Base-by-base conservation (phyloP, 2,329 filamentous ascomycete genomes). In the Arthroderma sp. region DNA sequence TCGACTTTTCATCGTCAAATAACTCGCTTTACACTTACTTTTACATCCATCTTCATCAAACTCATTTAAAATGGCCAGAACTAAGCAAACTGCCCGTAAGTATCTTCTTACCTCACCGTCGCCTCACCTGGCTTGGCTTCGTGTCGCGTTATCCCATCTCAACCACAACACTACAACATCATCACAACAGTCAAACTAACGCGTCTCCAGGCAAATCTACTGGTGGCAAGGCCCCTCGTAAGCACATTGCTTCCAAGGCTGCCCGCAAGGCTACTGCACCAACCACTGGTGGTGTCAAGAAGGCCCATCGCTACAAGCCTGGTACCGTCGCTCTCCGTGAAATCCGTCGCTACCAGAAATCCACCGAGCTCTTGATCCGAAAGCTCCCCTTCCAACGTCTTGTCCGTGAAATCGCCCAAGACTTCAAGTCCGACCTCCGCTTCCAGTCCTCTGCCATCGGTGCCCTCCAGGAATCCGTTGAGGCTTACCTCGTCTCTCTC, bases 221-320 rank as follows among this genome's bases (percentile, higher is more conserved):
- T 66, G 77, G 77, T 79, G 77, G 77, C 73, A 82, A 82, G 70
- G 77, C 77, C 62, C 77, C 77, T 58, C 75, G 77, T 72, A 98
- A 98, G 86, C 88, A 95, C 80, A 87, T 96, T 65, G 89, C 89
- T 61, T 94, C 88, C 77, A 95, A 95, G 85, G 91, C 89, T 57
- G 89, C 91, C 63, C 88, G 91, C 75, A 98, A 98, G 82, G 87
- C 83, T 61, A 89, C 91, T 51, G 15, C 15, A 22, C 91, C 91
- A 59, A 94, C 87, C 53, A 96, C 91, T 68, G 91, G 89, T 62
- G 84, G 84, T 81, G 84, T 89, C 79, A 91, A 91, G 84, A 91
- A 91, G 83, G 85, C 85, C 71, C 84, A 88, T 74, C 77, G 84
- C 51, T 78, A 88, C 69, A 88, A 87, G 83, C 84, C 84, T 64